A percentile compares a stretch with the other conserved stretches of the same genome.
Conservation (phyloP, 2,329 filamentous ascomycete genomes). For the Xylaria digitata region DNA sequence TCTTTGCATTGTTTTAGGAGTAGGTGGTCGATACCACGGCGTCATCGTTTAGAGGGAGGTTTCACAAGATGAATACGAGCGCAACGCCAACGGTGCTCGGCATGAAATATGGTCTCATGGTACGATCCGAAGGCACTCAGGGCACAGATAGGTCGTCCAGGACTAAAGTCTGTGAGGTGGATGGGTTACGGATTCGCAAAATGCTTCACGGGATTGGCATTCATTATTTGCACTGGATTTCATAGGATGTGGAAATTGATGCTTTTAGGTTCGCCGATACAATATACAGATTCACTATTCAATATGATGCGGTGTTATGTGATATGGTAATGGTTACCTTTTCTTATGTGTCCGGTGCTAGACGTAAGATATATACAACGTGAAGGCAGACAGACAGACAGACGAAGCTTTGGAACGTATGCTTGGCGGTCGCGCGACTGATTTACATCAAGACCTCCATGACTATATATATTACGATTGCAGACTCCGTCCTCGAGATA, state of each 20-base stretch:
- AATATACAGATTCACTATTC: not conserved
- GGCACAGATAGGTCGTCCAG: no score
- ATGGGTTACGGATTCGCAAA: no score
- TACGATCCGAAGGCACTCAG: no score
- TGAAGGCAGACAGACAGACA: not conserved
- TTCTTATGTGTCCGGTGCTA: not conserved
- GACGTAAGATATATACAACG: conserved; percentile 19
- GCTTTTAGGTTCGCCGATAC: not conserved
- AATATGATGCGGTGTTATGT: not conserved
- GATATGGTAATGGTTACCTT: not conserved
- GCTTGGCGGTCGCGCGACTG: no score
- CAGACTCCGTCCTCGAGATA: no score
- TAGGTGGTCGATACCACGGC: not conserved
- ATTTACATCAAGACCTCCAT: no score
- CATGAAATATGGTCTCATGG: not conserved
- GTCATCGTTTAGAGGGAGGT: not conserved
- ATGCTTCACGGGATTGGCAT: not conserved
- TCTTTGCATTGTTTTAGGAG: not conserved
- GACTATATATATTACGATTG: no score
- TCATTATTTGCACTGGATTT: not conserved
- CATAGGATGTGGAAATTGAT: not conserved
- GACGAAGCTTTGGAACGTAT: no score
- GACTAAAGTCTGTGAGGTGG: not conserved
- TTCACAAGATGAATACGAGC: no score
- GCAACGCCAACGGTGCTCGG: no score